Evolutionary conservation across 1,139 yeast species (phyloP), one percentile per base, ranked within the genome.

Genomic region (Geotrichum histeridarum): DNA sequence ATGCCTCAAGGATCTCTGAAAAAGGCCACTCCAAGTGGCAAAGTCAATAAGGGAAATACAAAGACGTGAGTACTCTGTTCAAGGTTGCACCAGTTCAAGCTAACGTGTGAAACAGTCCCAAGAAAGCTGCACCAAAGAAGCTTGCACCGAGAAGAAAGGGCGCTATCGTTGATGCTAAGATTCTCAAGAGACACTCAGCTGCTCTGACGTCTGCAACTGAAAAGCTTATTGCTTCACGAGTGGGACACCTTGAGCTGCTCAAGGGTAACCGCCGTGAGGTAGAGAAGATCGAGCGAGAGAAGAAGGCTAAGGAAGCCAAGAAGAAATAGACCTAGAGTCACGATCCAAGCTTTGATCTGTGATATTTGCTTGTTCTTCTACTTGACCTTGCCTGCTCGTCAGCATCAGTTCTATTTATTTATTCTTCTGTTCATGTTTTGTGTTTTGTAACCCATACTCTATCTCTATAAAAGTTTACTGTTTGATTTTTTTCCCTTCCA

Each of bases 181-280:
- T 86, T 60, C 75, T 83, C 55, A 85, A 85, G 65, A 70, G 80
- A 58, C 91, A 83, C 64, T 78, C 80, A 55, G 82, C 84, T 3
- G 84, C 88, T 27, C 77, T 87, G 61, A 79, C 86, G 54, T 72
- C 78, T 1, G 77, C 83, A 17, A 91, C 98, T 1, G 99, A 93
- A 71, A 88, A 82, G 71, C 77, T 89, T 60, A 82, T 91, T 62
- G 84, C 97, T 2, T 78, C 94, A 54, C 80, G 93, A 69, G 97
- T 91, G 4, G 99, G 99, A n/a, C 98, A 93, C 71, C 77, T 93
- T 64, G 99, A 93, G 71, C 69, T 93, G 51, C 74, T 93, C 60
- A 89, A 87, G 70, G 99, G 98, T 12, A 84, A 94, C n/a, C 83
- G 97, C 75, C 81, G 95, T 71, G 82, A 86, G 65, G 62, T 87